Conservation (phyloP, 2,329 filamentous ascomycete species). For the Paracamarosporium sp. region DNA sequence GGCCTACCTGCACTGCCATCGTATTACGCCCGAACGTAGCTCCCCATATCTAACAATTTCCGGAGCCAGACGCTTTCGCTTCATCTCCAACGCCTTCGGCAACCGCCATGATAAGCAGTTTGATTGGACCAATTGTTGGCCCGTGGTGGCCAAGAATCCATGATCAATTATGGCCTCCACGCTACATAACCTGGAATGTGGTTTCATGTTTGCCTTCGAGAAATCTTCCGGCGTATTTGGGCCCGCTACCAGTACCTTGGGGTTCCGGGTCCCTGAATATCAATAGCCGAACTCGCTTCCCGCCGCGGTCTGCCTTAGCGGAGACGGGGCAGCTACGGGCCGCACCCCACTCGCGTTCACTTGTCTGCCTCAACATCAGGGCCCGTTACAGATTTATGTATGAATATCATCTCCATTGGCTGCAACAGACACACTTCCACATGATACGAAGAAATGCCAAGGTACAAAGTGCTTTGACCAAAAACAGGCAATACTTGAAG, state of each 20-base stretch:
- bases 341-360: too few species aligned
- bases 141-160: background rate
- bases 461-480: background rate
- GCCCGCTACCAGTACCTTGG: background rate
- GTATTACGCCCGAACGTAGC: background rate
- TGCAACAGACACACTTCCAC: background rate
- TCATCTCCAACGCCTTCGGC: background rate
- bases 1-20: background rate
- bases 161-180: background rate
- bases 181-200: background rate
- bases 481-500: background rate
- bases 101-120: background rate
- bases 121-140: background rate
- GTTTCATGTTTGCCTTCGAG: background rate
- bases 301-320: background rate
- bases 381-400: background rate
- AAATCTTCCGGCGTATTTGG: background rate
- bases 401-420: background rate
- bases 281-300: background rate
- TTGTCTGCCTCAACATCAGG: background rate
- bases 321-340: background rate
- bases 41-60: background rate
- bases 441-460: background rate
- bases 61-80: background rate
- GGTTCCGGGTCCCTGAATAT: background rate